phyloP scores from a whole-genome alignment of 2,329 filamentous ascomycete genomes.

The Chaetomium olivaceum region DNA sequence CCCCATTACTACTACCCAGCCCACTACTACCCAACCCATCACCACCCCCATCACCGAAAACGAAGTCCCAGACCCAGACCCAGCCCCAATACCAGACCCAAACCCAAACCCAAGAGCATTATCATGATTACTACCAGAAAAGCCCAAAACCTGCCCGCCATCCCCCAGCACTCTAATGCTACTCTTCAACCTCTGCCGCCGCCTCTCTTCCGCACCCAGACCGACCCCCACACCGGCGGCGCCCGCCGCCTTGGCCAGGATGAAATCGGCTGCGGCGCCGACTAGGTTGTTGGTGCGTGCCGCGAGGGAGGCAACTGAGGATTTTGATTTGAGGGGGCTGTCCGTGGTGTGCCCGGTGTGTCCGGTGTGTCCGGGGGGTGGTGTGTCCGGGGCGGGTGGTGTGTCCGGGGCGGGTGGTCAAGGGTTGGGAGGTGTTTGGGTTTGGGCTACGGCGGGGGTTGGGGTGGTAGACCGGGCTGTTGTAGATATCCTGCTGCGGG shows the following conservation, averaged over 20 bases:
- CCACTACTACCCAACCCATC: background rate
- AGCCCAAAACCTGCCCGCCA: conserved; percentile 17
- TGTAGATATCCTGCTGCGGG: background rate
- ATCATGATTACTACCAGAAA: too few species aligned
- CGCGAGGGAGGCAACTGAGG: background rate
- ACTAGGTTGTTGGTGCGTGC: background rate
- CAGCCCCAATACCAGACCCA: background rate
- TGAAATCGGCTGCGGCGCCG: background rate
- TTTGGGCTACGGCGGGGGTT: background rate
- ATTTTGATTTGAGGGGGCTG: background rate
- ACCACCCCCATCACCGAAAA: background rate
- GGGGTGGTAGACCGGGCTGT: too few species aligned
- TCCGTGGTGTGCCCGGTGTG: background rate
- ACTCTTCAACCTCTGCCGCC: conserved; percentile 41
- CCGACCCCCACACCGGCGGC: too few species aligned
- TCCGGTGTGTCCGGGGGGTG: background rate
- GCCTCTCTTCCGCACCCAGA: conserved; percentile 35
- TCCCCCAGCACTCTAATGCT: conserved; percentile 40
- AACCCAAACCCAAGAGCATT: background rate
- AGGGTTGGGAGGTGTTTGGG: background rate
- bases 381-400: background rate
- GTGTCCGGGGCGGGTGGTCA: background rate
- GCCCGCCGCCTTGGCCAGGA: background rate
- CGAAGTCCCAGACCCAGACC: background rate
- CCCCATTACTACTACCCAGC: background rate